Percentiles rank a stretch among this genome's conserved stretches.
Conservation (phyloP, 1,284 basidiomycete genomes). For the Boletus semigastroideus region DNA sequence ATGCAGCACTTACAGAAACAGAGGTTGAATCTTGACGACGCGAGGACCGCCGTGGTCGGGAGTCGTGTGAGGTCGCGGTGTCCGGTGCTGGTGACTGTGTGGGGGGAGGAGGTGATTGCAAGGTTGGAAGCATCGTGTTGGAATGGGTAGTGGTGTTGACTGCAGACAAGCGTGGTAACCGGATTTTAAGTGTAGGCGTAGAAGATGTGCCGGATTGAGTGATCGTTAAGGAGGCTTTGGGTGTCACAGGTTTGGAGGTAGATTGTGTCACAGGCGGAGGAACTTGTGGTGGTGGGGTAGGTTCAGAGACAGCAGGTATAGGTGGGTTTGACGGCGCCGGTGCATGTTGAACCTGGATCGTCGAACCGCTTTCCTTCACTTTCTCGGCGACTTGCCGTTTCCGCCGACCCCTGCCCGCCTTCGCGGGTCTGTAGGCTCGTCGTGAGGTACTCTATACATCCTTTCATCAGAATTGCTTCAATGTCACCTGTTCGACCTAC, state of each 20-base stretch:
- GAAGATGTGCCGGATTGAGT: slow-evolving; percentile 34
- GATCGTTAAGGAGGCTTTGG: slow-evolving; percentile 36
- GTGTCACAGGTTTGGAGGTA: slow-evolving; percentile 28
- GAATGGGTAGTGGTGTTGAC: slow-evolving; percentile 30
- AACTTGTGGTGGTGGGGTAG: slow-evolving; percentile 4
- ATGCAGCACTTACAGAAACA: slow-evolving; percentile 32
- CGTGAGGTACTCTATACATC: slow-evolving; percentile 11
- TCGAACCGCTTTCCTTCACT: slow-evolving; percentile 14
- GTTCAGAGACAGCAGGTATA: slow-evolving; percentile 20
- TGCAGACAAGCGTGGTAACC: slow-evolving; percentile 32
- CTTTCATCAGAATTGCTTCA: slow-evolving; percentile 7
- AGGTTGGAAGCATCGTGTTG: slow-evolving; percentile 14
- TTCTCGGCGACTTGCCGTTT: slow-evolving; percentile 19
- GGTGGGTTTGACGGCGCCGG: slow-evolving; percentile 7
- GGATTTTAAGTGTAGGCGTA: slow-evolving; percentile 36
- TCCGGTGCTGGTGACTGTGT: slow-evolving; percentile 28
- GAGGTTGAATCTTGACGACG: slow-evolving; percentile 33
- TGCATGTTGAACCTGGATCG: slow-evolving; percentile 7
- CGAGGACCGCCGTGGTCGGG: slow-evolving; percentile 28
- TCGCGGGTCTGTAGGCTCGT: slow-evolving; percentile 16
- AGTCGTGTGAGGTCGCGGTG: slow-evolving; percentile 20
- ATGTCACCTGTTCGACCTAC: slow-evolving; percentile 19
- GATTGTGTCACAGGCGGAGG: slow-evolving; percentile 14
- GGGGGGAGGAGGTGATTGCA: slow-evolving; percentile 25
- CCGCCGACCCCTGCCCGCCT: slow-evolving; percentile 23